A percentile compares a stretch with the other conserved stretches of the same genome.
Conservation (phyloP, 2,329 filamentous ascomycete genomes). For the Sordariomycetes sp. region DNA sequence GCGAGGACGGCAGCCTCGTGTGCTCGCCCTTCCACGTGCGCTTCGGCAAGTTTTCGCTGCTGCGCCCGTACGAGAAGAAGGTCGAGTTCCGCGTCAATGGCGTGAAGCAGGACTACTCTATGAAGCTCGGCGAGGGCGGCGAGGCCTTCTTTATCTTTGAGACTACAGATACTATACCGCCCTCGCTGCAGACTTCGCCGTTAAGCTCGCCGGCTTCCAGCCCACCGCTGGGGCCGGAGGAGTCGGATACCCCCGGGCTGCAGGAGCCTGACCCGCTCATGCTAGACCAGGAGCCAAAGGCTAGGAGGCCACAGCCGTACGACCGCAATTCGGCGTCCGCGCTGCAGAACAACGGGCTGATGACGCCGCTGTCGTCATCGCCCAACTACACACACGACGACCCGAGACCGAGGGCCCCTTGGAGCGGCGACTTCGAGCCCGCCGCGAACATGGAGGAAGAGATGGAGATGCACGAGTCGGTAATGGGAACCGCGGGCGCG, state of each 20-base stretch:
- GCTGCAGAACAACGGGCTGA: not conserved
- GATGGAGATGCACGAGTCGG: slow-evolving; percentile 9
- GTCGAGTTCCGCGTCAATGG: slow-evolving; percentile 96
- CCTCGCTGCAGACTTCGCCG: slow-evolving; percentile 86
- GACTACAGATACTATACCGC: slow-evolving; percentile 83
- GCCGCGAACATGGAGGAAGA: slow-evolving; percentile 4
- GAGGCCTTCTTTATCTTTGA: slow-evolving; percentile 99
- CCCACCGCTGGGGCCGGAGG: slow-evolving; percentile 44
- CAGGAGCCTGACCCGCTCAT: slow-evolving; percentile 60
- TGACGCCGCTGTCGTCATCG: not conserved
- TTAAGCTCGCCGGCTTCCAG: slow-evolving; percentile 82
- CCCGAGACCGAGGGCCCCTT: not conserved
- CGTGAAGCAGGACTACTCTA: slow-evolving; percentile 80
- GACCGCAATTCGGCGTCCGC: slow-evolving; percentile 8
- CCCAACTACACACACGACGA: slow-evolving; percentile 1
- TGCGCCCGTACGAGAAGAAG: slow-evolving; percentile 96
- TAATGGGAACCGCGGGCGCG: slow-evolving; percentile 18
- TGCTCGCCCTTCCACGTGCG: slow-evolving; percentile 98
- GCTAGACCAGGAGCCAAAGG: slow-evolving; percentile 39
- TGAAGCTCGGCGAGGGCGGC: slow-evolving; percentile 95
- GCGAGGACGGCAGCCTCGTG: slow-evolving; percentile 76
- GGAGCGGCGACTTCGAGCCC: slow-evolving; percentile 5
- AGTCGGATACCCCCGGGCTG: slow-evolving; percentile 19
- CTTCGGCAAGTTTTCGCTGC: slow-evolving; percentile 94
- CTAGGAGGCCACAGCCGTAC: slow-evolving; percentile 26